phyloP scores from a whole-genome alignment of 805 yeast genomes.

The Sugiyamaella mastotermitis region DNA sequence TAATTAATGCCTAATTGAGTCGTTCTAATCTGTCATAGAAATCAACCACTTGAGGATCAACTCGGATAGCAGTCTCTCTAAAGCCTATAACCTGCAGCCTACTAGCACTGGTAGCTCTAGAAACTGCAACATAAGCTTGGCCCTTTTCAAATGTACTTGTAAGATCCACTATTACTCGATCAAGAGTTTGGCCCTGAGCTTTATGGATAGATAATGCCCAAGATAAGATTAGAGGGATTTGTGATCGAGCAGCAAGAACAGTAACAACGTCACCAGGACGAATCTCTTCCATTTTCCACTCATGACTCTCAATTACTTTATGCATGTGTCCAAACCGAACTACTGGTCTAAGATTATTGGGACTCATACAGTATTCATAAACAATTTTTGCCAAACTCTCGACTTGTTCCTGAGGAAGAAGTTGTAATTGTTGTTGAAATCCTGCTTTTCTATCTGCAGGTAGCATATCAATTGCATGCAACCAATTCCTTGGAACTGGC shows the following conservation, averaged over 20 bases:
- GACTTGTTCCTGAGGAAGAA: too few species aligned
- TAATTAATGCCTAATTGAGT: too few species aligned
- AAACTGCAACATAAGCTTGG: constrained; percentile 92
- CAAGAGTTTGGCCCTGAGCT: constrained; percentile 88
- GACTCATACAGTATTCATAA: constrained; percentile 4
- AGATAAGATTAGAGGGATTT: constrained; percentile 79
- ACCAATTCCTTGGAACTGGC: too few species aligned
- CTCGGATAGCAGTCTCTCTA: constrained; percentile 52
- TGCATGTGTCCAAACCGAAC: constrained; percentile 9
- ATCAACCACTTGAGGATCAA: constrained; percentile 62
- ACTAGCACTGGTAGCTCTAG: constrained; percentile 78
- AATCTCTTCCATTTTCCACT: not conserved
- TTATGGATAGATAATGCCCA: constrained; percentile 97
- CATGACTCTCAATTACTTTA: constrained; percentile 2
- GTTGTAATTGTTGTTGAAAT: not conserved
- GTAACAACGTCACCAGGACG: not conserved
- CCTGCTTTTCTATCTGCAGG: not conserved
- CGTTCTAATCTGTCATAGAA: constrained; percentile 44
- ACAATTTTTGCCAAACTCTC: too few species aligned
- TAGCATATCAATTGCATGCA: not conserved
- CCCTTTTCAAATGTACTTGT: constrained; percentile 78
- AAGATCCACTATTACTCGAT: constrained; percentile 71
- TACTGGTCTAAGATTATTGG: constrained; percentile 18
- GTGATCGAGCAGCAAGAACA: constrained; percentile 59
- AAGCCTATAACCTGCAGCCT: constrained; percentile 81